phyloP scores from a whole-genome alignment of 495 filamentous ascomycete species.

The Lophiotrema nucula region DNA sequence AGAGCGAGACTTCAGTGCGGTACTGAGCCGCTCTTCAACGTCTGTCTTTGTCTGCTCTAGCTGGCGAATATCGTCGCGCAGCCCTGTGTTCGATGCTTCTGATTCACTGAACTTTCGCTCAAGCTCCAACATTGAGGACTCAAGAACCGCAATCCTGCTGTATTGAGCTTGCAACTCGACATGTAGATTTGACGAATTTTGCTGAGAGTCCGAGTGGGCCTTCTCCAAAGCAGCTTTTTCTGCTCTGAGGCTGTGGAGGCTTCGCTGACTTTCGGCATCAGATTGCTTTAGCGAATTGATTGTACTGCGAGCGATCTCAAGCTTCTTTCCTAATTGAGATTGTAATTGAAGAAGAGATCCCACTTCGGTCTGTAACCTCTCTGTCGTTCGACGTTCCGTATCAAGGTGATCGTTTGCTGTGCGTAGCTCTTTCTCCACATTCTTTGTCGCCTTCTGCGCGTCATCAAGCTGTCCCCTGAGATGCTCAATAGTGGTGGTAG shows the following conservation, averaged over 20 bases:
- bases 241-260: constrained; percentile 1
- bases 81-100: not conserved
- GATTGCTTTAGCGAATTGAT: constrained; percentile 9
- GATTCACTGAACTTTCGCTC: not conserved
- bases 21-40: not conserved
- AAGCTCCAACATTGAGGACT: not conserved
- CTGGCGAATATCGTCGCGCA: not conserved
- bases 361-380: constrained; percentile 11
- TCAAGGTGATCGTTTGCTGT: constrained; percentile 3
- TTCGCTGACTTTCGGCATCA: not conserved
- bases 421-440: constrained; percentile 11
- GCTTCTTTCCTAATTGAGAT: constrained; percentile 7
- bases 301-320: constrained; percentile 13
- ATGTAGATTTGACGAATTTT: not conserved
- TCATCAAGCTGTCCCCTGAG: not conserved
- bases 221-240: constrained; percentile 8
- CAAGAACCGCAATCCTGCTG: not conserved
- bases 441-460: not conserved
- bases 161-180: not conserved
- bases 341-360: constrained; percentile 7
- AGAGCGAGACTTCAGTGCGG: not conserved
- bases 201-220: not conserved
- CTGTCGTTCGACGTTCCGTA: constrained; percentile 1
- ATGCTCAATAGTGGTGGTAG: not conserved
- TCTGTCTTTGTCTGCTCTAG: not conserved